Conservation (phyloP, 2,329 filamentous ascomycete genomes). For the Penicillium sp. region DNA sequence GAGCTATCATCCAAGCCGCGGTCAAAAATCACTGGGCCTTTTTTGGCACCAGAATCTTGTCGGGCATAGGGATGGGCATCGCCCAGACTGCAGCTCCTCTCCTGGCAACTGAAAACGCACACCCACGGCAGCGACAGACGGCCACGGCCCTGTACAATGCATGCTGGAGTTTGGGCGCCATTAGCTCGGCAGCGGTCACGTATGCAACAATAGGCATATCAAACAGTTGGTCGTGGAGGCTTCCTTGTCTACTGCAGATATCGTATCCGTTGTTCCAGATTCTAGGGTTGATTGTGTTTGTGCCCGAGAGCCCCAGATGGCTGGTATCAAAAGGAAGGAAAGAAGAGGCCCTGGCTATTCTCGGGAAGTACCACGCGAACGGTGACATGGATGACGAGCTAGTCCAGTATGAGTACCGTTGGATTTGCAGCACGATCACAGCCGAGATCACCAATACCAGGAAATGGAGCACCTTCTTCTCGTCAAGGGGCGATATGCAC, state of each 20-base stretch:
- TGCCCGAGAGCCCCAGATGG: conserved; percentile 57
- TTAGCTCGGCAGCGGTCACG: conserved; percentile 7
- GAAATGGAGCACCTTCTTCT: conserved; percentile 15
- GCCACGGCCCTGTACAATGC: conserved; percentile 24
- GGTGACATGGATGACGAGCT: conserved; percentile 27
- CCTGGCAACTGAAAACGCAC: conserved; percentile 24
- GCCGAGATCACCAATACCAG: conserved; percentile 9
- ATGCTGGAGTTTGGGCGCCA: conserved; percentile 15
- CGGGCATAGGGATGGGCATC: conserved; percentile 33
- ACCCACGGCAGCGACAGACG: conserved; percentile 23
- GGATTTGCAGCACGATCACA: conserved; percentile 16
- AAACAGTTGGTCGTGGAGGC: conserved; percentile 43
- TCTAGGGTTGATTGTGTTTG: conserved; percentile 40
- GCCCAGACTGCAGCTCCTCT: conserved; percentile 22
- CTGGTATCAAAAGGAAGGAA: conserved; percentile 51
- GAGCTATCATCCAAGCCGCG: conserved; percentile 15
- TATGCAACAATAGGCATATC: conserved; percentile 11
- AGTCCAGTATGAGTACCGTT: conserved; percentile 17
- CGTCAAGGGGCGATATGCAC: conserved; percentile 13
- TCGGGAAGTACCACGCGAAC: conserved; percentile 53
- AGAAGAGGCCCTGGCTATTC: conserved; percentile 48
- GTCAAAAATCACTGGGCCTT: conserved; percentile 16
- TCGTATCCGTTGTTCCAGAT: conserved; percentile 42
- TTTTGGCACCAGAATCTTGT: conserved; percentile 23
- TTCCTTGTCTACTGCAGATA: conserved; percentile 49